Conservation (phyloP, 495 filamentous ascomycete species). For the Daldinia grandis region DNA sequence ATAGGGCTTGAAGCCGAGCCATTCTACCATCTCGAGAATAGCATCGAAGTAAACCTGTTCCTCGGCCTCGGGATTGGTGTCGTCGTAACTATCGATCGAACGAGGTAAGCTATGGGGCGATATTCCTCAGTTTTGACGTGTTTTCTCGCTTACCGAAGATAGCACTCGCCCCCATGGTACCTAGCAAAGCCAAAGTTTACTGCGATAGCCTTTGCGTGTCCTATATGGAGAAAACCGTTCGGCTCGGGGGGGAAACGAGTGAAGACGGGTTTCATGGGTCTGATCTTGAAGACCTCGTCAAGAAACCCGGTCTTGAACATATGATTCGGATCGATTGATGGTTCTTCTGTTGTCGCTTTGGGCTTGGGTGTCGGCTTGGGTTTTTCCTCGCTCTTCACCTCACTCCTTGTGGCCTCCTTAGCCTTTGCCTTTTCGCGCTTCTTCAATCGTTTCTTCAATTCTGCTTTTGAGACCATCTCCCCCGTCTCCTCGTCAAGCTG, state of each 20-base stretch:
- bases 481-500: constrained; percentile 71
- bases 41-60: constrained; percentile 80
- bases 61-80: constrained; percentile 86
- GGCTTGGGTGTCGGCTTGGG: constrained; percentile 54
- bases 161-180: constrained; percentile 77
- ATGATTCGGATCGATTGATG: constrained; percentile 67
- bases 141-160: constrained; percentile 42
- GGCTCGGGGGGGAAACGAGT: constrained; percentile 96
- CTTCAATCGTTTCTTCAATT: constrained; percentile 70
- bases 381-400: constrained; percentile 45
- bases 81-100: constrained; percentile 63
- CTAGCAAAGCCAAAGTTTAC: constrained; percentile 96
- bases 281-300: constrained; percentile 79
- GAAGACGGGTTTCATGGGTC: constrained; percentile 68
- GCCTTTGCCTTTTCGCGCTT: constrained; percentile 63
- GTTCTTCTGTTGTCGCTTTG: constrained; percentile 52
- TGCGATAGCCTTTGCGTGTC: constrained; percentile 95
- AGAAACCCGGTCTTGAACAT: constrained; percentile 91
- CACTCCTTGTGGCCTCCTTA: constrained; percentile 44
- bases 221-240: constrained; percentile 80
- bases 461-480: constrained; percentile 71
- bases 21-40: constrained; percentile 80
- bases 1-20: constrained; percentile 82
- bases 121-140: constrained; percentile 40
- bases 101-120: constrained; percentile 62